Conservation (phyloP, 2,329 filamentous ascomycete species). For the Fusarium albosuccineum region DNA sequence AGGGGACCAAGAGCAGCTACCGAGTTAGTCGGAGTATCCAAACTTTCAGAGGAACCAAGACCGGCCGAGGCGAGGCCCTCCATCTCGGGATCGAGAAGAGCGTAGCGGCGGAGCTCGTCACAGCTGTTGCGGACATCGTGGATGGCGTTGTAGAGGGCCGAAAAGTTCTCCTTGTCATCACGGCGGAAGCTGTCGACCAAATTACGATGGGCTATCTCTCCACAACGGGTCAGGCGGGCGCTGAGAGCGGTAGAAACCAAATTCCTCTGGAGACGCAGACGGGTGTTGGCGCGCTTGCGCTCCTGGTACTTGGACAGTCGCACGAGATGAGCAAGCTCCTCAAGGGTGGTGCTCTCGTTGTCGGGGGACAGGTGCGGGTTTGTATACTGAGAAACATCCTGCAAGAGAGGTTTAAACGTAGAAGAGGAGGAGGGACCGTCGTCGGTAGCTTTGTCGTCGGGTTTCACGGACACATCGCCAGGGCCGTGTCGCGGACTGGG, state of each 20-base stretch:
- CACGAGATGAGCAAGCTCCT: slow-evolving; percentile 83
- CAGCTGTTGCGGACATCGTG: slow-evolving; percentile 84
- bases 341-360: slow-evolving; percentile 75
- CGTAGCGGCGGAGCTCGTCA: slow-evolving; percentile 78
- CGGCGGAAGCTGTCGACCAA: slow-evolving; percentile 82
- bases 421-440: slow-evolving; percentile 57
- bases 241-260: slow-evolving; percentile 81
- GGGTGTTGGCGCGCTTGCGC: slow-evolving; percentile 80
- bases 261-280: slow-evolving; percentile 79
- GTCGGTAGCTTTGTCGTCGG: slow-evolving; percentile 53
- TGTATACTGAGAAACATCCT: slow-evolving; percentile 75
- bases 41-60: slow-evolving; percentile 62
- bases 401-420: slow-evolving; percentile 66
- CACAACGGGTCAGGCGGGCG: slow-evolving; percentile 79
- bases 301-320: slow-evolving; percentile 85
- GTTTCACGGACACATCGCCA: slow-evolving; percentile 46
- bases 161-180: slow-evolving; percentile 84
- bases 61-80: slow-evolving; percentile 64
- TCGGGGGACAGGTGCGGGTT: slow-evolving; percentile 72
- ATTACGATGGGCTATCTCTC: slow-evolving; percentile 80
- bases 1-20: slow-evolving; percentile 54
- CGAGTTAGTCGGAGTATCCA: slow-evolving; percentile 62
- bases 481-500: slow-evolving; percentile 47
- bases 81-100: slow-evolving; percentile 79
- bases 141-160: slow-evolving; percentile 79